Base-by-base conservation (phyloP, 1,284 basidiomycete genomes). In the Blastosporella zonata region DNA sequence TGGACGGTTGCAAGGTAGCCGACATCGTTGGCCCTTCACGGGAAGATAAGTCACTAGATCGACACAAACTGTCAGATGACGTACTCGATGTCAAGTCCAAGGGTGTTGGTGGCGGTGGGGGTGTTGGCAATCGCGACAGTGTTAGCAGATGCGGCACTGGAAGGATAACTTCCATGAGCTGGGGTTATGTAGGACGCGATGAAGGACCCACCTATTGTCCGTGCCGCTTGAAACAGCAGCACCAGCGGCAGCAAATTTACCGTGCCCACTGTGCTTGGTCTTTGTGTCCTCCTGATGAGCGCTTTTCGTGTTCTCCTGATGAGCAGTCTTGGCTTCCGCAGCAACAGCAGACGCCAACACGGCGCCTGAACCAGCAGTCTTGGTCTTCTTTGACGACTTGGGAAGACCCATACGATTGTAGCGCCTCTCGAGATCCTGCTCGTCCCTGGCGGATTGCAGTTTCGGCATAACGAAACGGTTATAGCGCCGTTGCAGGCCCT, bases 21-120 rank as follows among this genome's bases (percentile, higher is more conserved):
- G 13, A 78, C 56, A 58, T 81, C 79, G 33, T 71, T 53, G 13
- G 67, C 69, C 52, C 78, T 59, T 17, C 17, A 45, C 3, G 3
- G 29, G 22, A 29, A 31, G 15, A 17, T 46, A 39, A 12, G 37
- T 51, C 20, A 53, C 7, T 25, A 12, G 34, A 35, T 27, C 41
- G 23, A 48, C 17, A 39, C 13, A 34, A 34, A 12, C 25, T 10
- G 35, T 17, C 29, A 33, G 25, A 29, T 15, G 22, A 59, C 74
- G 45, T 55, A 84, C 78, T 90, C 82, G 48, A 91, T 90, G 57
- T 81, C 75, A 39, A 93, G 74, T 2, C 84, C 90, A 35, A 91
- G 71, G 27, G 86, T 80, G 65, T 87, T 72, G 49, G 62, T 64
- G 6, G 74, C 65, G 12, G 78, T 75, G 6, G 85, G 81, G 3